Conservation (phyloP, 2,329 filamentous ascomycete species). For the Colletotrichum cuscutae region DNA sequence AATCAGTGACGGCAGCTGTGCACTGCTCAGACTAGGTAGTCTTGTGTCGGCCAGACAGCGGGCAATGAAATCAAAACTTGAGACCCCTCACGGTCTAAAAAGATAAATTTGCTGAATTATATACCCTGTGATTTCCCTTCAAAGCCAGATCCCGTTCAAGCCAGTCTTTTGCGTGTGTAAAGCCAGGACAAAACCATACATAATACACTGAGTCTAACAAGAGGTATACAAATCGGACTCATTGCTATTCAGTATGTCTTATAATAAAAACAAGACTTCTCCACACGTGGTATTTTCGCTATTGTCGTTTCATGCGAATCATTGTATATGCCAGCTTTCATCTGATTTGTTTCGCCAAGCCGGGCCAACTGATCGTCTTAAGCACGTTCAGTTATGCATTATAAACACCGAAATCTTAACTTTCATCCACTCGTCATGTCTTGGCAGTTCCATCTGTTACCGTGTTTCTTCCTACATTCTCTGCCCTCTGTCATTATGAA, state of each 20-base stretch:
- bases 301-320: slow-evolving; percentile 21
- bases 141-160: too few relatives aligned
- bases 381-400: background rate
- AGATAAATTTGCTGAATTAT: background rate
- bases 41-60: background rate
- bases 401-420: background rate
- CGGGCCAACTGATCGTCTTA: slow-evolving; percentile 29
- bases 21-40: background rate
- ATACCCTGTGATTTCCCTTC: background rate
- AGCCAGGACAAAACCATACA: too few relatives aligned
- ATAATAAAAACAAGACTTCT: background rate
- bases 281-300: slow-evolving; percentile 4
- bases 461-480: too few relatives aligned
- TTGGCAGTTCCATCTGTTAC: slow-evolving; percentile 4
- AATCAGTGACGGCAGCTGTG: background rate
- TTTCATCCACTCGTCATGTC: background rate
- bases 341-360: slow-evolving; percentile 17
- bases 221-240: too few relatives aligned
- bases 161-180: too few relatives aligned
- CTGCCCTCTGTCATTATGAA: background rate
- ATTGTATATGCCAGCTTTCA: background rate
- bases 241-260: background rate
- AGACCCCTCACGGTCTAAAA: background rate
- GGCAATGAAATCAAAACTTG: background rate
- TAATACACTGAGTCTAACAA: too few relatives aligned